Conservation (phyloP, 1,139 yeast species). For the Lodderomyces metapsilosis region DNA sequence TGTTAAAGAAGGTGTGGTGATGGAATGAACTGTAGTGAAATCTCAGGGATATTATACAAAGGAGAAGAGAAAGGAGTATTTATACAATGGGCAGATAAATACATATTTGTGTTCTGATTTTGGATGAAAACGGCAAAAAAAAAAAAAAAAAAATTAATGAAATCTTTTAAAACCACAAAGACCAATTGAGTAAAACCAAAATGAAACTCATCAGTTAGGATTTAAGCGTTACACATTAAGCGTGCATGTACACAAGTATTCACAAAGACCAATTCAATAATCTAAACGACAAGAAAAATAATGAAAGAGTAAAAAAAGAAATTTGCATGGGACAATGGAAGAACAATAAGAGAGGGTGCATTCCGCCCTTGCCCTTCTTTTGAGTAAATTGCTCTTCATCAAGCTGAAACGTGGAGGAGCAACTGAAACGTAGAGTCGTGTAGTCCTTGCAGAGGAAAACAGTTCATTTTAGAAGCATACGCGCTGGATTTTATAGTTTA, state of each 20-base stretch:
- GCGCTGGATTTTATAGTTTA: background rate
- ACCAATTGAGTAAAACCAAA: background rate
- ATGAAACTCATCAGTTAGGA: too few species aligned
- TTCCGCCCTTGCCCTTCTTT: too few species aligned
- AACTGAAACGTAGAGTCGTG: background rate
- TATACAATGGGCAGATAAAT: background rate
- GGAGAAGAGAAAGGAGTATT: background rate
- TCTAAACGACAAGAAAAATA: too few species aligned
- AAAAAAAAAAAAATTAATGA: constrained; percentile 2
- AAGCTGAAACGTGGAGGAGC: background rate
- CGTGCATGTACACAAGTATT: too few species aligned
- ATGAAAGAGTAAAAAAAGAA: too few species aligned
- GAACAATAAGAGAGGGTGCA: too few species aligned
- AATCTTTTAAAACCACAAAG: background rate
- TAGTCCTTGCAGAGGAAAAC: background rate
- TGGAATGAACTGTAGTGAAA: background rate
- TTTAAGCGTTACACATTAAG: too few species aligned
- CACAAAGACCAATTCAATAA: too few species aligned
- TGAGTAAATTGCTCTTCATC: background rate
- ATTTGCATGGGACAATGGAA: too few species aligned
- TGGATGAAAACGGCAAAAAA: background rate
- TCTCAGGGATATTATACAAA: too few species aligned
- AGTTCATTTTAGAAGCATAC: too few species aligned
- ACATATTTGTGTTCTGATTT: too few species aligned
- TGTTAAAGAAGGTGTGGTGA: background rate